Conservation (phyloP, 306 rosid species). For the Quercus aquifolioides region DNA sequence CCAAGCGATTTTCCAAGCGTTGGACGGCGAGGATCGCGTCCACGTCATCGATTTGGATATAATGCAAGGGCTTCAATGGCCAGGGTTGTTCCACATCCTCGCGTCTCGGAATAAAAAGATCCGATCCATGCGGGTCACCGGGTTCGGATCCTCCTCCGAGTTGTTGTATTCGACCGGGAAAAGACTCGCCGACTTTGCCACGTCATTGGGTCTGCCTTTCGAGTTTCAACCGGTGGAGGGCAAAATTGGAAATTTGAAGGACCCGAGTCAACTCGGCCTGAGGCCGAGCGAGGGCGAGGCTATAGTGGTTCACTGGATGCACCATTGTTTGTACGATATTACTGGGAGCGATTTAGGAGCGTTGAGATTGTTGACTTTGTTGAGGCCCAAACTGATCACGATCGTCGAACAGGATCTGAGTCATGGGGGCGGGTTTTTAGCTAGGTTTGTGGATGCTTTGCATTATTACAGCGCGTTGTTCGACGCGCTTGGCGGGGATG, state of each 20-base stretch:
- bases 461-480: constrained; percentile 99
- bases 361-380: constrained; percentile 50
- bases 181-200: constrained; percentile 88
- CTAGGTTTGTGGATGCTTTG: constrained; percentile 94
- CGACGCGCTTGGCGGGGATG: constrained; percentile 97
- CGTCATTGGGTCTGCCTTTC: constrained; percentile 72
- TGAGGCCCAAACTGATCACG: constrained; percentile 77
- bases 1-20: constrained; percentile 88
- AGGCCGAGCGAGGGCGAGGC: constrained; percentile 70
- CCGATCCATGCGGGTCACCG: constrained; percentile 85
- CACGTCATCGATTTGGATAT: constrained; percentile 93
- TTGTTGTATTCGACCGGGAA: constrained; percentile 79
- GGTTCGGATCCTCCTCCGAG: constrained; percentile 88
- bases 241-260: constrained; percentile 74
- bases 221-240: constrained; percentile 86
- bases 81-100: constrained; percentile 93
- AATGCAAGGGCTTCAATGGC: constrained; percentile 99
- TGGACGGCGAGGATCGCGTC: constrained; percentile 89
- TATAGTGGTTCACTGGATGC: constrained; percentile 96
- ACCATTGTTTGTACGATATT: constrained; percentile 85
- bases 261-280: constrained; percentile 67
- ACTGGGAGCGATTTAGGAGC: constrained; percentile 86
- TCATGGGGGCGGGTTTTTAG: constrained; percentile 76
- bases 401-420: constrained; percentile 91
- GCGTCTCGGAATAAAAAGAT: constrained; percentile 77